These are phyloP conservation scores for Penicillium subrubescens DNA, from an alignment of 495 filamentous ascomycete species.

Conservation along the genomic window DNA sequence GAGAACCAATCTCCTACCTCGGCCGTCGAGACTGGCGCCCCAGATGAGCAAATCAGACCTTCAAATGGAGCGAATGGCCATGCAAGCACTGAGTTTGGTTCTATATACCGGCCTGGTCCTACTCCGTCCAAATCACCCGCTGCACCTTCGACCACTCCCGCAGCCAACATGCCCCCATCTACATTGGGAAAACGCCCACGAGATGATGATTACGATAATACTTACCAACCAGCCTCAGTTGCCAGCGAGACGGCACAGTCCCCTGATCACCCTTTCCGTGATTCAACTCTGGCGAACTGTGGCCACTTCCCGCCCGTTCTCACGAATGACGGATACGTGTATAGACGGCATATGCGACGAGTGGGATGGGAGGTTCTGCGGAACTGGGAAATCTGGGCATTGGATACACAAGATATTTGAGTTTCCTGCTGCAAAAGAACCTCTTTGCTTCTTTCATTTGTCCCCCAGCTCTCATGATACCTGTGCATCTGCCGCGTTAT, in stretches of 20 bases:
- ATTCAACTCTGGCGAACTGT: background rate
- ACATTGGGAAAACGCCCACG: constrained; percentile 33
- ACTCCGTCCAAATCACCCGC: background rate
- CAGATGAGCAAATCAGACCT: background rate
- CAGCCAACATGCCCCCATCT: constrained; percentile 15
- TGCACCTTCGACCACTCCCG: background rate
- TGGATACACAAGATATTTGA: constrained; percentile 46
- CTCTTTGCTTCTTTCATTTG: background rate
- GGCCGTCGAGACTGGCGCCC: constrained; percentile 2
- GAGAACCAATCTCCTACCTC: constrained; percentile 17
- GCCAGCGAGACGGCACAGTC: background rate
- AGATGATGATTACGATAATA: constrained; percentile 19
- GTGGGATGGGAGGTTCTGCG: constrained; percentile 47
- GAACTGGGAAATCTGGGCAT: constrained; percentile 47
- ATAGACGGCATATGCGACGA: constrained; percentile 36
- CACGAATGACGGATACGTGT: constrained; percentile 23
- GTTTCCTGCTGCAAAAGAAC: background rate
- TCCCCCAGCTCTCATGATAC: background rate
- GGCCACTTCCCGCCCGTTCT: constrained; percentile 6
- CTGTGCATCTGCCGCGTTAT: background rate
- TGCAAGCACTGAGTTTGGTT: background rate
- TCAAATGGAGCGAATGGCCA: background rate
- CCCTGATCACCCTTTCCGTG: background rate
- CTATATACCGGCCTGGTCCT: background rate
- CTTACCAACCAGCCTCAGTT: background rate